phyloP scores from a whole-genome alignment of 805 yeast species.

The Wickerhamiella kurtzmanii region DNA sequence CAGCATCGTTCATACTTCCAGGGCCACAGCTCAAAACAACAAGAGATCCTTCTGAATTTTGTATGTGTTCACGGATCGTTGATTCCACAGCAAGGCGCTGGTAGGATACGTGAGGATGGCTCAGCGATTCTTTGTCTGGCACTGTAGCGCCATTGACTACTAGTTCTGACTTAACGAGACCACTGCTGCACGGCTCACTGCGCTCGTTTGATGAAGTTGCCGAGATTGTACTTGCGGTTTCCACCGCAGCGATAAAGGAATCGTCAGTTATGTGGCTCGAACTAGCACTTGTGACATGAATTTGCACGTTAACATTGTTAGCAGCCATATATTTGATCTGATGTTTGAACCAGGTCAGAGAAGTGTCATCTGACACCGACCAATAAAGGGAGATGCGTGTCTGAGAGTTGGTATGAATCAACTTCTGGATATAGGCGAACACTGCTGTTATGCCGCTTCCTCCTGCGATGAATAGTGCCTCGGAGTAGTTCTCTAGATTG shows the following conservation, averaged over 20 bases:
- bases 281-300: neutral
- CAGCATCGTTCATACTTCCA: slow-evolving; percentile 40
- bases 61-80: slow-evolving; percentile 28
- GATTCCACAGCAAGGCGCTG: slow-evolving; percentile 4
- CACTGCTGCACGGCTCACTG: too few relatives aligned
- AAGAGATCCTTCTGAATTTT: slow-evolving; percentile 31
- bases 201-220: neutral
- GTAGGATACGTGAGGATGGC: too few relatives aligned
- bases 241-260: too few relatives aligned
- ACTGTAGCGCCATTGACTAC: too few relatives aligned
- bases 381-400: slow-evolving; percentile 37
- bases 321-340: slow-evolving; percentile 29
- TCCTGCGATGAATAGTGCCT: slow-evolving; percentile 51
- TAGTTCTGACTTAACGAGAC: too few relatives aligned
- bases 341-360: slow-evolving; percentile 36
- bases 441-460: slow-evolving; percentile 58
- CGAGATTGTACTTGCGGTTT: neutral
- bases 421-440: slow-evolving; percentile 12
- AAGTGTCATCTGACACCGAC: slow-evolving; percentile 42
- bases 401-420: neutral
- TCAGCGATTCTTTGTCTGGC: too few relatives aligned
- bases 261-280: neutral
- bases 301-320: neutral
- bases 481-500: slow-evolving; percentile 37
- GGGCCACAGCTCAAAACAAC: slow-evolving; percentile 55